These are phyloP conservation scores for Leishmania braziliensis DNA, from an alignment of 208 protist genomes.

Conservation along the genomic window DNA sequence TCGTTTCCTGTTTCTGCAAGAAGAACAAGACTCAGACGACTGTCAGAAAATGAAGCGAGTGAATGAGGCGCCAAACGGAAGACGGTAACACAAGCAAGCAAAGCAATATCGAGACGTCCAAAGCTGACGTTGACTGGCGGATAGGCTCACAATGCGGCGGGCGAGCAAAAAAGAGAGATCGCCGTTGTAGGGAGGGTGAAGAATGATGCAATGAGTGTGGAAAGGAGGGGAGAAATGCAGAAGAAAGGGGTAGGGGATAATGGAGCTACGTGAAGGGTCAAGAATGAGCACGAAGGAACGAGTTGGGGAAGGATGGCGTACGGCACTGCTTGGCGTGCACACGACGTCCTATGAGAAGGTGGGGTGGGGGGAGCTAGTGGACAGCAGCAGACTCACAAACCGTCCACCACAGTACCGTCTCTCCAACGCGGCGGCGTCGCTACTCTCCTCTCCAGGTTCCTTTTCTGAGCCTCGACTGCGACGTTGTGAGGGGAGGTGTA, in stretches of 20 bases:
- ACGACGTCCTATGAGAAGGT: not conserved
- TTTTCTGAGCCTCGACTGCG: not conserved
- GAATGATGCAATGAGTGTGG: no score
- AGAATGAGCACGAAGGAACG: not conserved
- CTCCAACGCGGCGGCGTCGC: not conserved
- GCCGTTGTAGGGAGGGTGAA: not conserved
- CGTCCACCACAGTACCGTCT: not conserved
- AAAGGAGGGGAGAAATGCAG: not conserved
- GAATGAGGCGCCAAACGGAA: slow-evolving; percentile 2
- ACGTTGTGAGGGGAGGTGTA: not conserved
- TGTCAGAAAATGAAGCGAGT: slow-evolving; percentile 4
- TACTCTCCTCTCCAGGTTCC: not conserved
- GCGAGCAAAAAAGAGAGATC: not conserved
- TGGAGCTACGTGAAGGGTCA: not conserved
- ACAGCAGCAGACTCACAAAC: not conserved
- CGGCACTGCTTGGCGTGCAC: not conserved
- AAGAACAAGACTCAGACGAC: not conserved
- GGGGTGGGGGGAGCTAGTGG: not conserved
- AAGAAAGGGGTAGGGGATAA: not conserved
- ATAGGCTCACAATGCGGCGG: not conserved
- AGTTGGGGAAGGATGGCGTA: not conserved
- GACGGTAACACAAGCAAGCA: not conserved
- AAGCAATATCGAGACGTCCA: not conserved
- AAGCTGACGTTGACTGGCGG: not conserved
- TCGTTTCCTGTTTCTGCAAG: not conserved